phyloP scores from a whole-genome alignment of 495 filamentous ascomycete genomes.

The Aspergillus egyptiacus region DNA sequence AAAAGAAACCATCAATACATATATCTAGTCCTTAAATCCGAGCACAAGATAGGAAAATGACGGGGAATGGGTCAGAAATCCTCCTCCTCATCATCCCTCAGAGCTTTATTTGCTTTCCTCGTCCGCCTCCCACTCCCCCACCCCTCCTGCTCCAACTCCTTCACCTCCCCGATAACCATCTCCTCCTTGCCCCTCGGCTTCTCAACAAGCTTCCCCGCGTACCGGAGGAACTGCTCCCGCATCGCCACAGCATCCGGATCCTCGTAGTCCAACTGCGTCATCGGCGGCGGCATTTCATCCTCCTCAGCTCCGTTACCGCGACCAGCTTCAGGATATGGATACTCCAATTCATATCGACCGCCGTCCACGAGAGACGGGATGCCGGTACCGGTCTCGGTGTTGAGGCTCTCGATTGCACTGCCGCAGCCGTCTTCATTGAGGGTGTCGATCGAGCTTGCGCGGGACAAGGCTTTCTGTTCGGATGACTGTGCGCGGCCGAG shows the following conservation, averaged over 20 bases:
- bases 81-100: conserved; percentile 24
- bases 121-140: conserved; percentile 38
- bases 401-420: conserved; percentile 35
- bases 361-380: conserved; percentile 32
- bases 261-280: conserved; percentile 53
- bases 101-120: conserved; percentile 26
- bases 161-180: conserved; percentile 25
- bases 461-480: conserved; percentile 24
- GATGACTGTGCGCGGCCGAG: conserved; percentile 44
- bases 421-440: conserved; percentile 51
- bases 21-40: too few species aligned
- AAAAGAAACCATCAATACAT: too few species aligned
- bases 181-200: conserved; percentile 24
- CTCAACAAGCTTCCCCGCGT: conserved; percentile 35
- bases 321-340: conserved; percentile 21
- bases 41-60: neutral
- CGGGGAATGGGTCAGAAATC: neutral
- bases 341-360: conserved; percentile 32
- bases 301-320: conserved; percentile 23
- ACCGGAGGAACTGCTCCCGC: conserved; percentile 40
- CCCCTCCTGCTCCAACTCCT: conserved; percentile 33
- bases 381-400: conserved; percentile 19
- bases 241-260: conserved; percentile 46
- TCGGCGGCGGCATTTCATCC: conserved; percentile 33
- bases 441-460: conserved; percentile 50